A percentile compares a stretch with the other conserved stretches of the same genome.
phyloP scores from a whole-genome alignment of 495 filamentous ascomycete species.

The Penicillium verhagenii region DNA sequence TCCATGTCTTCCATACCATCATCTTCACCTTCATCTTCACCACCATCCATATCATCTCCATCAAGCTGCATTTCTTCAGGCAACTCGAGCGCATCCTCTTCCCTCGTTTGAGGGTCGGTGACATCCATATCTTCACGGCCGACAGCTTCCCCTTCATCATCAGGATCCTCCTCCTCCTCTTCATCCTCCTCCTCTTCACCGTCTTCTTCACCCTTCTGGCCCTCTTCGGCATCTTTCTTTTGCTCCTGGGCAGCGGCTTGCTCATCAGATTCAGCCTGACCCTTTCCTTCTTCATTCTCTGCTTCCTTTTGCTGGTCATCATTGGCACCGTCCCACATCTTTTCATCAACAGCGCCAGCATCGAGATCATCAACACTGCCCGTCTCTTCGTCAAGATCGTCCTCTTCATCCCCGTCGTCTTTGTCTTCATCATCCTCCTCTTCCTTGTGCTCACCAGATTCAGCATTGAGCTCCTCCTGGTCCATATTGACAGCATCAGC shows the following conservation, averaged over 20 bases:
- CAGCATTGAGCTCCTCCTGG: constrained; percentile 68
- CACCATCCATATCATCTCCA: constrained; percentile 60
- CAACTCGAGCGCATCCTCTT: constrained; percentile 64
- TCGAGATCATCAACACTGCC: constrained; percentile 89
- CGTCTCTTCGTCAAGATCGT: constrained; percentile 81
- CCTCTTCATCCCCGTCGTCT: constrained; percentile 52
- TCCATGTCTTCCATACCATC: constrained; percentile 71
- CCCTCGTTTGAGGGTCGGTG: constrained; percentile 69
- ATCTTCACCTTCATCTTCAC: constrained; percentile 63
- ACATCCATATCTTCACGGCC: constrained; percentile 60
- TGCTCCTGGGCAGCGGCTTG: constrained; percentile 61
- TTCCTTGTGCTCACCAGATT: constrained; percentile 51
- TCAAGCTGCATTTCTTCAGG: constrained; percentile 72
- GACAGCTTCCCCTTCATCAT: constrained; percentile 61
- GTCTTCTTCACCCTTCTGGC: constrained; percentile 44
- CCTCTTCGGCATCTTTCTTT: constrained; percentile 46
- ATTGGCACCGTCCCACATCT: constrained; percentile 89
- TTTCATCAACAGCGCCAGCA: constrained; percentile 88
- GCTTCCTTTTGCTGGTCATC: constrained; percentile 82
- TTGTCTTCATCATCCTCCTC: constrained; percentile 65
- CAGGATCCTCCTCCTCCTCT: constrained; percentile 55
- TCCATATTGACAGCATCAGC: constrained; percentile 94
- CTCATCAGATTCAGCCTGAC: constrained; percentile 61
- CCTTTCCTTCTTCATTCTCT: constrained; percentile 67
- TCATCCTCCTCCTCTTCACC: constrained; percentile 50